Conservation (phyloP, 140 eudicot species). For the Artemisia princeps region DNA sequence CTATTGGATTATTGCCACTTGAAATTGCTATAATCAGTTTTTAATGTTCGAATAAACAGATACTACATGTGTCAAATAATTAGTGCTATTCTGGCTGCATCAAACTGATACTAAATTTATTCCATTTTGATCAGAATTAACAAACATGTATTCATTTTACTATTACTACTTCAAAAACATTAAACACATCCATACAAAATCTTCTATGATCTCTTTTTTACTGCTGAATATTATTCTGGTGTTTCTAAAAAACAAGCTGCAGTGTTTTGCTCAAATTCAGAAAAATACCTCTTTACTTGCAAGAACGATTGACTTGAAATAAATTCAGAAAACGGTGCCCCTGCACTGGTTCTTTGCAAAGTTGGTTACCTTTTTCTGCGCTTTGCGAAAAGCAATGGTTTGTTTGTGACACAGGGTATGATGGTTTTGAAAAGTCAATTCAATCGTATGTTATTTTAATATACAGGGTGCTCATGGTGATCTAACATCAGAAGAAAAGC, state of each 20-base stretch:
- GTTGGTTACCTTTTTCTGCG: background rate
- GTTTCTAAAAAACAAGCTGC: background rate
- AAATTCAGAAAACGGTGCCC: background rate
- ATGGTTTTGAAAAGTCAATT: constrained; percentile 6
- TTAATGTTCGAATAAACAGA: too few relatives aligned
- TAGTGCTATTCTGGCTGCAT: too few relatives aligned
- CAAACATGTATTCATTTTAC: too few relatives aligned
- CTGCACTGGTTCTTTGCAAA: background rate
- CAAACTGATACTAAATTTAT: too few relatives aligned
- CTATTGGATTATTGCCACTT: too few relatives aligned
- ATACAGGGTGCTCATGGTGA: constrained; percentile 82
- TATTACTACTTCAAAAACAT: too few relatives aligned
- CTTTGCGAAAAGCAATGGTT: background rate
- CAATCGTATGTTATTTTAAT: constrained; percentile 2
- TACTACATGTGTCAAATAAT: too few relatives aligned
- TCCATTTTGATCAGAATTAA: too few relatives aligned
- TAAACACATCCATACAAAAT: too few relatives aligned
- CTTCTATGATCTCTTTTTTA: too few relatives aligned
- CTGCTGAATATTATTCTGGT: too few relatives aligned
- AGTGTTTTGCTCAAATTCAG: background rate
- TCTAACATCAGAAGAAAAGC: constrained; percentile 60
- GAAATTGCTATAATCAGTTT: too few relatives aligned
- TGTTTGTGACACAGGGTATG: background rate
- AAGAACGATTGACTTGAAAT: background rate
- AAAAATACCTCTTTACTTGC: background rate